Percentiles rank a stretch among this genome's conserved stretches.
phyloP scores from a whole-genome alignment of 768 basidiomycete genomes.

The Floccularia luteovirens region DNA sequence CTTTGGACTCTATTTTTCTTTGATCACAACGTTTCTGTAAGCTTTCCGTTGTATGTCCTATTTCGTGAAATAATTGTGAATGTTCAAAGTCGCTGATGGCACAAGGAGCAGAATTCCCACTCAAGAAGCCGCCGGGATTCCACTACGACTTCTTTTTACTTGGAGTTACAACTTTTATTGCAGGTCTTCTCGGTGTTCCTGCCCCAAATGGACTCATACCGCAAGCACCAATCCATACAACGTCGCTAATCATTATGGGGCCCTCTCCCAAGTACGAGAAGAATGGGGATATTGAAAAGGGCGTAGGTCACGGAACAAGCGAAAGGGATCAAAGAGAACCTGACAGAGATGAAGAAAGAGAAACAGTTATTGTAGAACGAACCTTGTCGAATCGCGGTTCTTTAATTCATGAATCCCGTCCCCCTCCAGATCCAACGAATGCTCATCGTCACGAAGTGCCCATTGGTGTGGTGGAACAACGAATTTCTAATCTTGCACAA shows the following conservation, averaged over 20 bases:
- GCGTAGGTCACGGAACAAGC: no score
- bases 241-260: constrained; percentile 69
- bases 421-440: constrained; percentile 12
- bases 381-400: constrained; percentile 2
- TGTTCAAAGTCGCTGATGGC: constrained; percentile 83
- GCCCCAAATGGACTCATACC: constrained; percentile 84
- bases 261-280: constrained; percentile 23
- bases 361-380: not conserved
- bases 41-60: constrained; percentile 14
- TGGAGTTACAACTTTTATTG: constrained; percentile 84
- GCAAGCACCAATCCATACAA: constrained; percentile 91
- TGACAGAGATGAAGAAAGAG: constrained; percentile 22
- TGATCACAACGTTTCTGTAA: constrained; percentile 87
- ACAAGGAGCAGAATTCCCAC: constrained; percentile 81
- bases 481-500: constrained; percentile 87
- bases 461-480: constrained; percentile 80
- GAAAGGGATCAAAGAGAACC: no score
- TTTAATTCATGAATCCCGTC: constrained; percentile 7
- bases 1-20: constrained; percentile 94
- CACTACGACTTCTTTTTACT: constrained; percentile 89
- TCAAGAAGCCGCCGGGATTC: constrained; percentile 85
- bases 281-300: no score
- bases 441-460: constrained; percentile 40
- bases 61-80: not conserved
- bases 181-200: constrained; percentile 79